Evolutionary conservation across 2,329 filamentous ascomycete genomes (phyloP), one percentile per base, ranked within the genome.

Genomic region (Aaosphaeria pasadenensis): DNA sequence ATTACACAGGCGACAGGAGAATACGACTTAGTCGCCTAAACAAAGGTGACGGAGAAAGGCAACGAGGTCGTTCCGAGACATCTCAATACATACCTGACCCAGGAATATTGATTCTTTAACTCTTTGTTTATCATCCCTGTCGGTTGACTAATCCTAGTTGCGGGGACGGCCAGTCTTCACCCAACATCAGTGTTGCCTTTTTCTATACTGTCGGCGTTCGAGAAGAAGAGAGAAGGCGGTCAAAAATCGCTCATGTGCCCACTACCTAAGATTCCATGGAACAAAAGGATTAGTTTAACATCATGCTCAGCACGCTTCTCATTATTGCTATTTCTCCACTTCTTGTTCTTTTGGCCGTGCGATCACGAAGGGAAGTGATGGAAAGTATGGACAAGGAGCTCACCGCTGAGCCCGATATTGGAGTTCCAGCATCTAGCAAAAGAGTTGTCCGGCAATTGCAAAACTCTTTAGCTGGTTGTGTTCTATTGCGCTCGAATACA

Each of bases 361-460:
- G 6, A 31, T 46, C 35, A 30, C 44, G 44, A 40, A 46, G 44
- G 7, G 35, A 40, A 30, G 44, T 5, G 5, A 46, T 46, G 44
- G 44, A 46, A 29, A 24, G 44, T 36, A 46, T 46, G 35, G 29
- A 32, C 17, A 39, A 46, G 36, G 44, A 46, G 36, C 44, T 46
- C 33, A 28, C 7, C 29, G 44, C 44, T 3, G 44, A 46, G 35
- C 44, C 44, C 40, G 44, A 17, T 46, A 30, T 40, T 17, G 36
- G 24, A 39, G 44, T 46, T 24, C 44, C 36, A 46, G 44, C 44
- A 46, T 46, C 44, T 30, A 46, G 44, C 36, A 40, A 46, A 46
- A 33, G 35, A 46, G 36, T 46, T 31, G 36, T 46, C 7, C 11
- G 29, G 30, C 35, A 5, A 13, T 46, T 46, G 44, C 5, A 46